Percentiles rank a stretch among this genome's conserved stretches.
Evolutionary conservation across 192 early-diverging fungal species (phyloP).

Genomic region (Coemansia sp.): DNA sequence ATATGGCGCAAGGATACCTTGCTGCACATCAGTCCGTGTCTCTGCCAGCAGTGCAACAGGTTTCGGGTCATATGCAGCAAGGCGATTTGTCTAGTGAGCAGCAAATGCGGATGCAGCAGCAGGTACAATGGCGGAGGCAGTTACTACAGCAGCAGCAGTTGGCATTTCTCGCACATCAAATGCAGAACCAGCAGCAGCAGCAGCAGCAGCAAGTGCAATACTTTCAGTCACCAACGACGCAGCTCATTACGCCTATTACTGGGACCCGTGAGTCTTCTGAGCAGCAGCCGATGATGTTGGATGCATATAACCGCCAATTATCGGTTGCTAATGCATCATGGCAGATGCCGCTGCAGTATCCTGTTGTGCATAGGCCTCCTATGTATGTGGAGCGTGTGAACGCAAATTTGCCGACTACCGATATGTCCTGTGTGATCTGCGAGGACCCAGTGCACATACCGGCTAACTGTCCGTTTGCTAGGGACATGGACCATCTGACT

Average conservation of each 20-base stretch:
- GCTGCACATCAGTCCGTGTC: not conserved
- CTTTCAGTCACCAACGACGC: not conserved
- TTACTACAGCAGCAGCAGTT: not conserved
- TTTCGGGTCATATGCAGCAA: not conserved
- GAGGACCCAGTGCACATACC: slow-evolving; percentile 12
- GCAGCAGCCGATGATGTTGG: not conserved
- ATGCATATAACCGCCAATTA: not conserved
- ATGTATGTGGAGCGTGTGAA: not conserved
- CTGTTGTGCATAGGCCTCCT: not conserved
- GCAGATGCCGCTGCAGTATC: not conserved
- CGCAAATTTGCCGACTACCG: not conserved
- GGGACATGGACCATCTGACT: slow-evolving; percentile 8
- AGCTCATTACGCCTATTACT: not conserved
- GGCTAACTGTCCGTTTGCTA: slow-evolving; percentile 6
- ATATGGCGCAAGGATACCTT: not conserved
- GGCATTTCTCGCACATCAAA: not conserved
- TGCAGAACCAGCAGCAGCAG: not conserved
- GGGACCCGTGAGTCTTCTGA: not conserved
- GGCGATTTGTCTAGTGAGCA: not conserved
- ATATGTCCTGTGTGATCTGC: slow-evolving; percentile 30
- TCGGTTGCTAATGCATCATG: not conserved
- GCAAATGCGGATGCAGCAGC: not conserved
- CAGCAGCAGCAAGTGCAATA: slow-evolving; percentile 3
- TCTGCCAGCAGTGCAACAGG: not conserved
- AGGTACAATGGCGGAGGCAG: not conserved